Percentiles rank a stretch among this genome's conserved stretches.
phyloP scores from a whole-genome alignment of 306 rosid genomes.

The Gillenia trifoliata region DNA sequence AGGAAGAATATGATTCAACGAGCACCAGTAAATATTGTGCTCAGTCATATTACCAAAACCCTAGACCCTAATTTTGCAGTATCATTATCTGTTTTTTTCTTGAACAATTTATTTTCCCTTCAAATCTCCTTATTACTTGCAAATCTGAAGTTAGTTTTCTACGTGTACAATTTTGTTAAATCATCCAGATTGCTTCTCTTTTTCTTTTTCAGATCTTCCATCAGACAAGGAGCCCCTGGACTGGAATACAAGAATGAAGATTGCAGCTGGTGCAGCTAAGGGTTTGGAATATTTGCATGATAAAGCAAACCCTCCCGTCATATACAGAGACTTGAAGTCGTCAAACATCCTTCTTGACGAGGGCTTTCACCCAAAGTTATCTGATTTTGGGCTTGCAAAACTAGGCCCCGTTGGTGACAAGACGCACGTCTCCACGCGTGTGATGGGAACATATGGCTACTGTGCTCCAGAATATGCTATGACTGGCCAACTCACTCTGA shows the following conservation, averaged over 20 bases:
- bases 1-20: not conserved
- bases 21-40: not conserved
- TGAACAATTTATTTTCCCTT: constrained; percentile 3
- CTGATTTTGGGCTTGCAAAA: constrained; percentile 85
- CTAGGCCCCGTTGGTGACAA: constrained; percentile 74
- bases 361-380: constrained; percentile 66
- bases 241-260: constrained; percentile 89
- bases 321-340: constrained; percentile 76
- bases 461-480: constrained; percentile 86
- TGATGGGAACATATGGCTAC: constrained; percentile 82
- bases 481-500: constrained; percentile 79
- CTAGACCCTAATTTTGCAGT: not conserved
- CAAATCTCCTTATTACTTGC: not conserved
- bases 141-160: not conserved
- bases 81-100: not conserved
- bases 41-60: not conserved
- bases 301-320: constrained; percentile 61
- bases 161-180: not conserved
- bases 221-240: constrained; percentile 58
- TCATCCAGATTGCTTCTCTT: not conserved
- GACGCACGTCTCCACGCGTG: constrained; percentile 74
- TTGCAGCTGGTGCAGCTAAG: constrained; percentile 76
- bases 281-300: constrained; percentile 88
- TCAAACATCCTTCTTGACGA: constrained; percentile 77
- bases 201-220: constrained; percentile 55